A percentile compares a stretch with the other conserved stretches of the same genome.
Evolutionary conservation across 2,329 filamentous ascomycete species (phyloP).

Genomic region (Aspergillus felis): DNA sequence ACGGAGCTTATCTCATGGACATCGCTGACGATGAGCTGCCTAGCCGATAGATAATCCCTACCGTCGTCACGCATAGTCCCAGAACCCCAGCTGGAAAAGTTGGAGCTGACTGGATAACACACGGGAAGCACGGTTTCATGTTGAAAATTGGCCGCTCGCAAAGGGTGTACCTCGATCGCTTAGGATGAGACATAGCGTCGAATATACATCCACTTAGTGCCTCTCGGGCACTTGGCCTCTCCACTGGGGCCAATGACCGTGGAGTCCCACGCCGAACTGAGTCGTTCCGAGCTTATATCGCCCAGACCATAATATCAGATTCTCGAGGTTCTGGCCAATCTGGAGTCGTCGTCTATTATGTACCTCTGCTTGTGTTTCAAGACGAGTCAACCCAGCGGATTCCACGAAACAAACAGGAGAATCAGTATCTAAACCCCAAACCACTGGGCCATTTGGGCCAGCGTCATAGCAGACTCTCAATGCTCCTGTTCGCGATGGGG

Average conservation of each 20-base stretch:
- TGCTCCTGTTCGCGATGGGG: background rate
- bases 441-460: background rate
- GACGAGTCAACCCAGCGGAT: background rate
- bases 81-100: background rate
- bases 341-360: background rate
- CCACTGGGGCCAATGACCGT: slow-evolving; percentile 11
- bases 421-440: background rate
- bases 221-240: slow-evolving; percentile 2
- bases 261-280: background rate
- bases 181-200: slow-evolving; percentile 21
- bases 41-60: background rate
- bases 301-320: background rate
- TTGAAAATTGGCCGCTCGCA: slow-evolving; percentile 11
- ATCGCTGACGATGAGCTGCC: background rate
- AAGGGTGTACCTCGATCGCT: slow-evolving; percentile 7
- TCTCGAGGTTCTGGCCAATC: background rate
- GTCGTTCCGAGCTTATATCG: background rate
- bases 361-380: background rate
- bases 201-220: slow-evolving; percentile 8
- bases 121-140: slow-evolving; percentile 18
- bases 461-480: background rate
- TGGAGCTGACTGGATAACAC: background rate
- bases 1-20: background rate
- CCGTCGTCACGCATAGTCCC: background rate
- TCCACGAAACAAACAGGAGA: background rate